These are phyloP conservation scores for Cicer bijugum DNA, from an alignment of 306 rosid species.

Conservation along the genomic window DNA sequence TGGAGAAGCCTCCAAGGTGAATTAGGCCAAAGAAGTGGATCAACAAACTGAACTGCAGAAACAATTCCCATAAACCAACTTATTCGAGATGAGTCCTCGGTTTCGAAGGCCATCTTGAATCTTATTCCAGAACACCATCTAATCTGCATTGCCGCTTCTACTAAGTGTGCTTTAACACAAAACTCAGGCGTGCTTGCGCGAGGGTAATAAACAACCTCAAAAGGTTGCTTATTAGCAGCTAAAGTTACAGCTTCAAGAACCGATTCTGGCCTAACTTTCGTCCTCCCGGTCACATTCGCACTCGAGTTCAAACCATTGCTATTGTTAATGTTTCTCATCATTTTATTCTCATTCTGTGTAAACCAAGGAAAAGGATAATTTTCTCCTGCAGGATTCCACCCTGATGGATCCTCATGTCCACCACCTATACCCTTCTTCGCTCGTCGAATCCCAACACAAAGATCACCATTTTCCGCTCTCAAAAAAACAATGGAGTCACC, in stretches of 20 bases:
- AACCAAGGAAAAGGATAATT: constrained; percentile 57
- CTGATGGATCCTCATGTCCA: constrained; percentile 65
- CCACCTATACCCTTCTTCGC: constrained; percentile 80
- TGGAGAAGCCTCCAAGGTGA: constrained; percentile 97
- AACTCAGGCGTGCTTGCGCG: constrained; percentile 87
- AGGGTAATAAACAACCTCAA: constrained; percentile 90
- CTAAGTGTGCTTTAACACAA: constrained; percentile 75
- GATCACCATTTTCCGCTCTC: constrained; percentile 84
- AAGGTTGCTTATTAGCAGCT: constrained; percentile 72
- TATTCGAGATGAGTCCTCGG: constrained; percentile 84
- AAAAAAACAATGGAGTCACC: constrained; percentile 91
- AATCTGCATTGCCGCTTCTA: constrained; percentile 73
- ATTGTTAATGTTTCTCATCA: constrained; percentile 52
- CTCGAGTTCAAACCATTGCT: constrained; percentile 54
- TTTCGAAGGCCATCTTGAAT: constrained; percentile 96
- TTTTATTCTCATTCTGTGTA: constrained; percentile 54
- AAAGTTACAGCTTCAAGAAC: constrained; percentile 78
- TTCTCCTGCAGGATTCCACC: constrained; percentile 80
- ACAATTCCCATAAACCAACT: constrained; percentile 90
- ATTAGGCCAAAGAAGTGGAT: constrained; percentile 80
- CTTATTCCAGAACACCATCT: constrained; percentile 90
- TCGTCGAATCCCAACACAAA: constrained; percentile 84
- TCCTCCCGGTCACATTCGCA: constrained; percentile 55
- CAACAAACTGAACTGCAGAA: constrained; percentile 77
- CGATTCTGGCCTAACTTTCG: constrained; percentile 72